A percentile compares a stretch with the other conserved stretches of the same genome.
Evolutionary conservation across 306 rosid genomes (phyloP).

Genomic region (Trichosanthes truncata): DNA sequence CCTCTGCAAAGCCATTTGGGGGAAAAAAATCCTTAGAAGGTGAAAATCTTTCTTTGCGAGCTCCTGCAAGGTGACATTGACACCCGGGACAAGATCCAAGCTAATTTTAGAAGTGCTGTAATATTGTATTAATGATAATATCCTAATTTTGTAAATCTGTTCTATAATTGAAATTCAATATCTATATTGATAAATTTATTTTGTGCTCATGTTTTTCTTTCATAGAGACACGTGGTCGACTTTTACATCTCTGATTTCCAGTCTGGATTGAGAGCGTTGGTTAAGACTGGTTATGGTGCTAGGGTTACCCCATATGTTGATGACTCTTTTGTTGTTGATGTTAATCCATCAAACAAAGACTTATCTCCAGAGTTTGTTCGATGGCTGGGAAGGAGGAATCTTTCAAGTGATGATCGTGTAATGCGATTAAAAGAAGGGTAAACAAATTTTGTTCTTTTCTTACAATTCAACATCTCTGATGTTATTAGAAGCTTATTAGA

Average conservation of each 20-base stretch:
- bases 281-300: constrained; percentile 89
- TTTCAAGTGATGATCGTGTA: constrained; percentile 65
- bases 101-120: not conserved
- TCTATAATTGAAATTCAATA: not conserved
- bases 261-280: constrained; percentile 96
- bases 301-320: constrained; percentile 91
- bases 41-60: not conserved
- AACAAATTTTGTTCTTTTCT: not conserved
- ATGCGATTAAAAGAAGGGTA: constrained; percentile 98
- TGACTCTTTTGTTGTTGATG: constrained; percentile 51
- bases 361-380: constrained; percentile 72
- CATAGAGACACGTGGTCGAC: constrained; percentile 87
- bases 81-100: not conserved
- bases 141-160: not conserved
- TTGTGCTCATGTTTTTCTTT: not conserved
- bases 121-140: not conserved
- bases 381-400: constrained; percentile 84
- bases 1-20: not conserved
- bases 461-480: not conserved
- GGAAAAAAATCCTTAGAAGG: not conserved
- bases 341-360: constrained; percentile 61
- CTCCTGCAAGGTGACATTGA: not conserved
- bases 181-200: not conserved
- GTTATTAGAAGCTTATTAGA: not conserved
- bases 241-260: constrained; percentile 99